Percentiles rank a stretch among this genome's conserved stretches.
Conservation (phyloP, 768 basidiomycete genomes). For the Hericium coralloides region DNA sequence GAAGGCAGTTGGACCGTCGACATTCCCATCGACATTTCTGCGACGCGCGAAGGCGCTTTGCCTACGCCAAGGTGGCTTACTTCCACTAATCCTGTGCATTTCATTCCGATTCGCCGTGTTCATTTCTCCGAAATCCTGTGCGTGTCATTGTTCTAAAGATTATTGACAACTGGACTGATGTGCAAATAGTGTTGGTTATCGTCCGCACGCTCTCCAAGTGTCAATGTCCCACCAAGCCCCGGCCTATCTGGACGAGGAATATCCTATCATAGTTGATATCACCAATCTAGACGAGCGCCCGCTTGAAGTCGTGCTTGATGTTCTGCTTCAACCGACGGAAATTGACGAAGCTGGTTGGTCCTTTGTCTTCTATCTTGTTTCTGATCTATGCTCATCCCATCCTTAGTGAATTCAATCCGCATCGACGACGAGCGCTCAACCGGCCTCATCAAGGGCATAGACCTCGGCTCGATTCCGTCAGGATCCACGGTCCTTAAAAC, state of each 20-base stretch:
- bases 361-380: neutral
- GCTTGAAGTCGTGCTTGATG: slow-evolving; percentile 61
- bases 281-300: slow-evolving; percentile 63
- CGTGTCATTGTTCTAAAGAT: slow-evolving; percentile 15
- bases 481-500: slow-evolving; percentile 52
- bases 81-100: slow-evolving; percentile 42
- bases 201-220: slow-evolving; percentile 49
- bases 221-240: slow-evolving; percentile 51
- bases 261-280: slow-evolving; percentile 63
- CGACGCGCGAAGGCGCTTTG: slow-evolving; percentile 24
- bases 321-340: slow-evolving; percentile 75
- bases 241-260: slow-evolving; percentile 75
- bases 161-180: neutral
- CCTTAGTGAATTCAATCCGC: slow-evolving; percentile 50
- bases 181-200: slow-evolving; percentile 46
- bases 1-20: slow-evolving; percentile 63
- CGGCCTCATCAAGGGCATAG: slow-evolving; percentile 64
- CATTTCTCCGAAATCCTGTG: slow-evolving; percentile 41
- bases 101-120: slow-evolving; percentile 41
- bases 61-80: slow-evolving; percentile 44
- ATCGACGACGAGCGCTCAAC: slow-evolving; percentile 58
- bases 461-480: slow-evolving; percentile 54
- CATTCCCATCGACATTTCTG: slow-evolving; percentile 42
- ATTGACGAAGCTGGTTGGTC: slow-evolving; percentile 59
- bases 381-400: neutral